These are phyloP conservation scores for Aspergillus quadricinctus DNA, from an alignment of 2,329 filamentous ascomycete species.

Conservation along the genomic window DNA sequence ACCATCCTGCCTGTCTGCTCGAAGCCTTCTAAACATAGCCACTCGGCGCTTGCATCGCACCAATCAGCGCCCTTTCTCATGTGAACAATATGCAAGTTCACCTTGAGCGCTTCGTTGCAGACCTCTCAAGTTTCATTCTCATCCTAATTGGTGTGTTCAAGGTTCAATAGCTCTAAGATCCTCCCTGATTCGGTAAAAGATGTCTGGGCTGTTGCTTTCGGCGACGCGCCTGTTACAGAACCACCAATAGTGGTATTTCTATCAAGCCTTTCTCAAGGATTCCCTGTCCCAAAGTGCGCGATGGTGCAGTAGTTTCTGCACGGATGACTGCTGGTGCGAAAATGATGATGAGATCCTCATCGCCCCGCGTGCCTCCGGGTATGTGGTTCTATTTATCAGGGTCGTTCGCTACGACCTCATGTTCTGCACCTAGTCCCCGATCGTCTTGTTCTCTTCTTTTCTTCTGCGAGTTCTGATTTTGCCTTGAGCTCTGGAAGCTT, in stretches of 20 bases:
- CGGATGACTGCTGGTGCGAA: conserved; percentile 8
- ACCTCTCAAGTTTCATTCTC: neutral
- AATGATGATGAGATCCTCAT: conserved; percentile 9
- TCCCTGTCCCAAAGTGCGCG: conserved; percentile 21
- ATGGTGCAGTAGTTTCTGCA: conserved; percentile 32
- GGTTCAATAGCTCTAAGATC: neutral
- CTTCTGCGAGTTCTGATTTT: conserved; percentile 20
- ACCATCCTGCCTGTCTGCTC: neutral
- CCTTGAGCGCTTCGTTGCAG: conserved; percentile 21
- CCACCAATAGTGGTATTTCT: conserved; percentile 15
- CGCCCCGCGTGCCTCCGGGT: conserved; percentile 7
- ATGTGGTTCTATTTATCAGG: conserved; percentile 26
- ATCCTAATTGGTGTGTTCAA: conserved; percentile 14
- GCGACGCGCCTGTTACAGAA: conserved; percentile 16
- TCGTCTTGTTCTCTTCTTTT: conserved; percentile 19
- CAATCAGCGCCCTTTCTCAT: conserved; percentile 19
- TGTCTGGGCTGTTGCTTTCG: neutral
- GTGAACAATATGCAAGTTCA: conserved; percentile 6
- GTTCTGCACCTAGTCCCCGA: conserved; percentile 17
- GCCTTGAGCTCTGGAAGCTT: conserved; percentile 34
- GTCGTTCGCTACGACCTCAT: conserved; percentile 19
- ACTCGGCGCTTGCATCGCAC: conserved; percentile 22
- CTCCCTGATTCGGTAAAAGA: neutral
- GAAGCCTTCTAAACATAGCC: conserved; percentile 28
- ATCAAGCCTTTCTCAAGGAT: conserved; percentile 6